phyloP scores from a whole-genome alignment of 805 yeast species.

The Monosporozyma siamensis region DNA sequence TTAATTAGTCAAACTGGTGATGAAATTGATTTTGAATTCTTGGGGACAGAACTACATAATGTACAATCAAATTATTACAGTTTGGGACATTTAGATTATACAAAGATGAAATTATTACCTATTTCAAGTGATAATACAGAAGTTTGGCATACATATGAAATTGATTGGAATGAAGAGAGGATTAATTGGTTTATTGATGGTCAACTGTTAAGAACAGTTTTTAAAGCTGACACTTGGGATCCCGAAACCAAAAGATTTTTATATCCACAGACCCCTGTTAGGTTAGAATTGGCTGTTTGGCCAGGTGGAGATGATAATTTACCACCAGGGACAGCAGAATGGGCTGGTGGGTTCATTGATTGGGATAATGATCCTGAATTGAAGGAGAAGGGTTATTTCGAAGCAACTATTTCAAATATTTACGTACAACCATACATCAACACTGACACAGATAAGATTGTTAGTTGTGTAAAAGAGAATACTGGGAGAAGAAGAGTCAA shows the following conservation, averaged over 20 bases:
- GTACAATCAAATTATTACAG: constrained; percentile 78
- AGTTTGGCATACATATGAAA: constrained; percentile 62
- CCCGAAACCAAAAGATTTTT: constrained; percentile 41
- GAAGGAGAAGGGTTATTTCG: constrained; percentile 62
- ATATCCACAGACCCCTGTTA: constrained; percentile 69
- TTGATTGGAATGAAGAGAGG: constrained; percentile 74
- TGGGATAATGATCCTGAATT: constrained; percentile 72
- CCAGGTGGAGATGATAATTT: constrained; percentile 55
- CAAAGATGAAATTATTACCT: constrained; percentile 34
- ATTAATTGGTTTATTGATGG: constrained; percentile 72
- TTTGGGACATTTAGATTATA: constrained; percentile 62
- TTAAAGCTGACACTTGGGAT: constrained; percentile 55
- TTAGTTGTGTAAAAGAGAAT: not conserved
- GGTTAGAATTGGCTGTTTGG: constrained; percentile 70
- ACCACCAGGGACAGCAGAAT: constrained; percentile 57
- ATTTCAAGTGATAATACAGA: constrained; percentile 43
- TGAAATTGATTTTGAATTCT: constrained; percentile 83
- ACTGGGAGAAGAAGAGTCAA: not conserved
- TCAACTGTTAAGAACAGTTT: constrained; percentile 48
- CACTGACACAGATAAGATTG: not conserved
- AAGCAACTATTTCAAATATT: constrained; percentile 49
- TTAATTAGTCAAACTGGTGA: constrained; percentile 78
- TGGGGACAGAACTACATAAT: constrained; percentile 57
- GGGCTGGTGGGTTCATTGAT: constrained; percentile 84
- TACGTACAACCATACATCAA: constrained; percentile 45